A percentile compares a stretch with the other conserved stretches of the same genome.
phyloP scores from a whole-genome alignment of 179 eudicot species.

The Silene noctiflora region DNA sequence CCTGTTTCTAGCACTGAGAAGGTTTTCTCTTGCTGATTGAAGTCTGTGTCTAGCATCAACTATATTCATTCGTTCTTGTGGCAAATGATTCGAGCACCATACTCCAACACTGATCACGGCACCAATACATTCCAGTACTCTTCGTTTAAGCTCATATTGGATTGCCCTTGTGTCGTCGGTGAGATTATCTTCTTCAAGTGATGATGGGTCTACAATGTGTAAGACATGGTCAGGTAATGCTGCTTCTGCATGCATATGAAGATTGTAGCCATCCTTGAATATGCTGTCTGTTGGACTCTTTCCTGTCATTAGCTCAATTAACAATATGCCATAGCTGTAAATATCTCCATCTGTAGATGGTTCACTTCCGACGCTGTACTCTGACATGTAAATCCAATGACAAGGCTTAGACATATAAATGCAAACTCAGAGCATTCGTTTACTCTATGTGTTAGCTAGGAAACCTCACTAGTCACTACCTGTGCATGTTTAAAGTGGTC shows the following conservation, averaged over 20 bases:
- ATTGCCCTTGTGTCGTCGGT: not conserved
- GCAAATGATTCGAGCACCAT: slow-evolving; percentile 6
- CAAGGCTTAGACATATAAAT: no score
- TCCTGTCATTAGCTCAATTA: slow-evolving; percentile 23
- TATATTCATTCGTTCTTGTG: slow-evolving; percentile 3
- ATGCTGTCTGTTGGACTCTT: slow-evolving; percentile 21
- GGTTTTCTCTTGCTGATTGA: not conserved
- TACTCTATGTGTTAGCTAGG: no score
- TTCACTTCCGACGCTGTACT: slow-evolving; percentile 22
- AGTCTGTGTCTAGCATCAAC: no score
- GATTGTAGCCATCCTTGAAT: slow-evolving; percentile 19
- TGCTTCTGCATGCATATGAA: slow-evolving; percentile 27
- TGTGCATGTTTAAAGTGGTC: no score
- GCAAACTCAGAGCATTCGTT: not conserved
- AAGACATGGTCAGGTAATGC: slow-evolving; percentile 19
- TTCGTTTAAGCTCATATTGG: not conserved
- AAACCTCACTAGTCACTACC: not conserved
- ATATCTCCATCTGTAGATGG: not conserved
- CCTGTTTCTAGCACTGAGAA: not conserved
- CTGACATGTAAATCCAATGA: not conserved
- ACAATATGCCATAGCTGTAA: slow-evolving; percentile 27
- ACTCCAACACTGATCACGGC: not conserved
- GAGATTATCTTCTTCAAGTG: slow-evolving; percentile 3
- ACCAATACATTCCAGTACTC: slow-evolving; percentile 10
- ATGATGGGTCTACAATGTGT: slow-evolving; percentile 12